Evolutionary conservation across 2,329 filamentous ascomycete species (phyloP), one percentile per base, ranked within the genome.

Genomic region (Westerdykella sp.): DNA sequence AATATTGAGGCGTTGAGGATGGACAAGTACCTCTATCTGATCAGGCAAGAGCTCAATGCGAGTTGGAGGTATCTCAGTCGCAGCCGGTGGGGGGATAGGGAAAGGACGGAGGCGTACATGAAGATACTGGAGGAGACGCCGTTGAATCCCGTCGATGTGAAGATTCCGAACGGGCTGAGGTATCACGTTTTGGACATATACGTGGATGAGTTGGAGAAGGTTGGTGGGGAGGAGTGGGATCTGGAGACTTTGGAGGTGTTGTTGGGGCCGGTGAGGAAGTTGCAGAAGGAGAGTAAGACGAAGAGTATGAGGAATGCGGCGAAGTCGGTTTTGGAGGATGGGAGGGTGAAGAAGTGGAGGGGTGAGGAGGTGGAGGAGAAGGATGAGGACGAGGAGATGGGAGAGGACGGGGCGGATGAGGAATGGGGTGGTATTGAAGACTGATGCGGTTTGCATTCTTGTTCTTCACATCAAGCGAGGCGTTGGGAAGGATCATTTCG

Each of bases 121-220:
- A 65, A 56, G 4, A 59, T 82, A 10, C 44, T 81, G 55, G 63
- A 62, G 39, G 67, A 69, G 32, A 68, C 62, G 6, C 73, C 73
- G 13, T 54, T 78, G 50, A 73, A 70, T 52, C 48, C 67, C 11
- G 65, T 58, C 43, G 70, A 77, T 54, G 56, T 59, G 40, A 81
- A 79, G 57, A 79, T 94, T 1, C 85, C 91, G 0, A 85, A 93
- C 55, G 93, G 93, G 0, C 63, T 98, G 64, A 73, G 88, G 49
- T 82, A 95, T 66, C 93, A 98, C 68, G 78, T 90, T 12, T 68
- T 95, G 50, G 93, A 98, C 70, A 78, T 97, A 42, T 97, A 86
- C 80, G 78, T 95, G 7, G 93, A 97, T 65, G 90, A 96, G 74
- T 68, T 90, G 56, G 85, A 90, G 67, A 83, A 82, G 60, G 78